Base-by-base conservation (phyloP, 805 yeast genomes). In the Saccharomycopsis selenospora region DNA sequence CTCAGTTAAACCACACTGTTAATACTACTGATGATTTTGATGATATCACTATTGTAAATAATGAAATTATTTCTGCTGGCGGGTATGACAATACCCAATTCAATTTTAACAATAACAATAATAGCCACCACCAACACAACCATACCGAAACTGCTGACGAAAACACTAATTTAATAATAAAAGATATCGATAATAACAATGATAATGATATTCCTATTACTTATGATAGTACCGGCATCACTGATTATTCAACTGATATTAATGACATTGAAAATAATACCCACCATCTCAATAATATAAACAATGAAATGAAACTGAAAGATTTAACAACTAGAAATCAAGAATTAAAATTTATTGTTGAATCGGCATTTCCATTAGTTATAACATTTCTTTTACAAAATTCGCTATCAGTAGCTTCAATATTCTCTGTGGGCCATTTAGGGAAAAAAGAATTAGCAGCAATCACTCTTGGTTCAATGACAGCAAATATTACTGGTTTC, bases 391-490 rank as follows among this genome's bases (percentile, higher is more conserved):
- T 84, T 38, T 67, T 85, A 26, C 88, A 83, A 61, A 80, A 79
- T 59, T 80, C 87, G 11, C 71, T 87, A 49, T 76, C 89, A 1
- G 78, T 87, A 20, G 86, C 85, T 1, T 83, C 93, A 3, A 82
- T 87, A 17, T 77, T 88, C 53, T 73, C 80, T 17, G 91, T 85
- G 1, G 88, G 89, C 24, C 86, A 80, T 57, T 66, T 84, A 29
- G 89, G 90, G 30, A 79, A 80, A 33, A 69, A 74, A 8, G 83
- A 82, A 58, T 71, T 83, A 40, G 89, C 87, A 1, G 88, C 88
- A 0, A 85, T 81, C 3, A 79, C 87, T 1, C 68, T 83, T 59
- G 86, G 85, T 1, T 73, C 80, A 1, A 82, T 82, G 85, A 82
- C 88, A 1, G 83, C 83, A 36, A 79, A 77, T 52, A 79, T 83